Percentiles rank a stretch among this genome's conserved stretches.
Evolutionary conservation across 1,139 yeast species (phyloP).

Genomic region (Debaryomyces sp.): DNA sequence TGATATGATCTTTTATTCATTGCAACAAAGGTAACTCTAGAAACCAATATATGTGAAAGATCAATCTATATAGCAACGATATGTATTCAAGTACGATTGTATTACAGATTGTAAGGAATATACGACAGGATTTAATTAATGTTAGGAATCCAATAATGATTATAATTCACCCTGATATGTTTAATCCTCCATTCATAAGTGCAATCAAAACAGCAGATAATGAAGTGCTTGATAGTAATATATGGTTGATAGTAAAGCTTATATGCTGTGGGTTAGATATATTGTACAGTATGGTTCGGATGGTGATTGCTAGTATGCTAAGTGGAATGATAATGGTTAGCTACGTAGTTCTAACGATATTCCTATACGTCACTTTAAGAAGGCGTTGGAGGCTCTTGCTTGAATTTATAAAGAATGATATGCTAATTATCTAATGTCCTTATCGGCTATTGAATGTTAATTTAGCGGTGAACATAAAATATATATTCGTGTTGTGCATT

Average conservation of each 20-base stretch:
- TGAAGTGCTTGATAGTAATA: not conserved
- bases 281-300: slow-evolving; percentile 21
- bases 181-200: slow-evolving; percentile 28
- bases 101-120: slow-evolving; percentile 11
- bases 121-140: slow-evolving; percentile 3
- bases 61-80: slow-evolving; percentile 7
- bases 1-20: not conserved
- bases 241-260: not conserved
- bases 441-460: not conserved
- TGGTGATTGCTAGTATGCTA: slow-evolving; percentile 18
- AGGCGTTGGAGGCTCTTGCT: slow-evolving; percentile 5
- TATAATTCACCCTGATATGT: slow-evolving; percentile 24
- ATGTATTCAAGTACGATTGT: not conserved
- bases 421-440: not conserved
- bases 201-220: slow-evolving; percentile 17
- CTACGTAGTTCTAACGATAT: slow-evolving; percentile 2
- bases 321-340: slow-evolving; percentile 14
- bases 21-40: not conserved
- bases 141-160: slow-evolving; percentile 3
- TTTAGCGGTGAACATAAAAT: not conserved
- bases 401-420: slow-evolving; percentile 1
- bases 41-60: slow-evolving; percentile 6
- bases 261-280: slow-evolving; percentile 20
- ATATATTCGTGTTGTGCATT: not conserved
- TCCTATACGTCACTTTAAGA: slow-evolving; percentile 2